phyloP scores from a whole-genome alignment of 2,329 filamentous ascomycete genomes.

The Graphiopsis chlorocephala region DNA sequence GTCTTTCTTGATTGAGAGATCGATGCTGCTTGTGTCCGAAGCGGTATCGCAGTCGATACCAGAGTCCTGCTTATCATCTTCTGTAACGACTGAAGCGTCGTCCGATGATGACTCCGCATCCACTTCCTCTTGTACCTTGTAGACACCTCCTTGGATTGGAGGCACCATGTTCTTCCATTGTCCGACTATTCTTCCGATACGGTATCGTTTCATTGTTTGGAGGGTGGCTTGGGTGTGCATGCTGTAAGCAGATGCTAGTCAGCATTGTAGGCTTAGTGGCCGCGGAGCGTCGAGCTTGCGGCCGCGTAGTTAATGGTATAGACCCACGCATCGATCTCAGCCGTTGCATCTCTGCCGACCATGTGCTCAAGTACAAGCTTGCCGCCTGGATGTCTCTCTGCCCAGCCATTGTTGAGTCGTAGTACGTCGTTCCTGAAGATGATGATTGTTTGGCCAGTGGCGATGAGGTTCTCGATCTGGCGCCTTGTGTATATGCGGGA shows the following conservation, averaged over 20 bases:
- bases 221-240: slow-evolving; percentile 52
- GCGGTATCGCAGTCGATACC: slow-evolving; percentile 14
- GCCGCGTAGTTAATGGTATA: neutral
- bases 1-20: neutral
- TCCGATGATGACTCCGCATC: neutral
- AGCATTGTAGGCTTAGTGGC: neutral
- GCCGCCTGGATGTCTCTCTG: slow-evolving; percentile 59
- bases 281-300: slow-evolving; percentile 8
- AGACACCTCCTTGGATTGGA: slow-evolving; percentile 49
- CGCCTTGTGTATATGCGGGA: slow-evolving; percentile 19
- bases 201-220: slow-evolving; percentile 58
- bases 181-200: slow-evolving; percentile 56
- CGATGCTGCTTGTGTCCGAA: slow-evolving; percentile 12
- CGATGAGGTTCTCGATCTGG: slow-evolving; percentile 52
- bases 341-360: slow-evolving; percentile 58
- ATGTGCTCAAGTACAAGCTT: slow-evolving; percentile 63
- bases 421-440: slow-evolving; percentile 56
- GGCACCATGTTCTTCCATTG: slow-evolving; percentile 59
- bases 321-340: slow-evolving; percentile 51
- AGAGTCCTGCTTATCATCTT: slow-evolving; percentile 16
- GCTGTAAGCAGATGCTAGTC: slow-evolving; percentile 46
- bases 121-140: slow-evolving; percentile 35
- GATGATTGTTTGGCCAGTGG: slow-evolving; percentile 55
- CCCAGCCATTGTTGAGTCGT: slow-evolving; percentile 57
- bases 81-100: neutral